Conservation (phyloP, 2,329 filamentous ascomycete species). For the Verticillium isaacii region DNA sequence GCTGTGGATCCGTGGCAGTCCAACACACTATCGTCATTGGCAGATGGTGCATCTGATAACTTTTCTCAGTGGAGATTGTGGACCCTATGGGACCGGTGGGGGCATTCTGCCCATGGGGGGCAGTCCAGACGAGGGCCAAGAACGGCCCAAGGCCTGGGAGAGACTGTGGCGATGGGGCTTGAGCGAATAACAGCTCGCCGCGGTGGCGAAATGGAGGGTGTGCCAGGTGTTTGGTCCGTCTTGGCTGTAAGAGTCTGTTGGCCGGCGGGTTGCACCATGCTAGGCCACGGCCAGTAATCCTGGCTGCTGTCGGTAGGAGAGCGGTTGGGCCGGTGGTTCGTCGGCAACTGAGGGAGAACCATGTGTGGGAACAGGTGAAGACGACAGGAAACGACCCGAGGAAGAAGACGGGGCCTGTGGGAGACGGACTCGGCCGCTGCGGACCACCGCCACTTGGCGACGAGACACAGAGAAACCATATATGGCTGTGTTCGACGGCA, state of each 20-base stretch:
- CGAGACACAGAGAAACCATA: slow-evolving; percentile 1
- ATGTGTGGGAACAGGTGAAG: neutral
- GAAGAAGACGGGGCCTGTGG: neutral
- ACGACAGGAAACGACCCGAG: neutral
- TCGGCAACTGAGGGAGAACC: neutral
- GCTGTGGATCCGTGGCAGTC: neutral
- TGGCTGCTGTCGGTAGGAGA: neutral
- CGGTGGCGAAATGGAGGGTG: neutral
- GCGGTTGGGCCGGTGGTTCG: neutral
- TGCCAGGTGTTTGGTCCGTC: neutral
- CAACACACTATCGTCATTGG: neutral
- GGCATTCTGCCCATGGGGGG: neutral
- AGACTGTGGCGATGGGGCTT: neutral
- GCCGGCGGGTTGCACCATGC: neutral
- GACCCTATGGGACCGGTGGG: neutral
- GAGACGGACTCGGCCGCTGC: neutral
- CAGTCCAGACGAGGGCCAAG: neutral
- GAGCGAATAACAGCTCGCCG: neutral
- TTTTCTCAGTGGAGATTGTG: neutral
- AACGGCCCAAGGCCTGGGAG: neutral
- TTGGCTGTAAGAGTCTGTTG: slow-evolving; percentile 2
- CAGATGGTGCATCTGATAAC: slow-evolving; percentile 4
- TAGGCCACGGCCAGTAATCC: neutral
- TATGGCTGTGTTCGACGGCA: neutral
- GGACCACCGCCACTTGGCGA: neutral